Evolutionary conservation across 805 yeast species (phyloP), one percentile per base, ranked within the genome.

Genomic region (Kuraishia ogatae): DNA sequence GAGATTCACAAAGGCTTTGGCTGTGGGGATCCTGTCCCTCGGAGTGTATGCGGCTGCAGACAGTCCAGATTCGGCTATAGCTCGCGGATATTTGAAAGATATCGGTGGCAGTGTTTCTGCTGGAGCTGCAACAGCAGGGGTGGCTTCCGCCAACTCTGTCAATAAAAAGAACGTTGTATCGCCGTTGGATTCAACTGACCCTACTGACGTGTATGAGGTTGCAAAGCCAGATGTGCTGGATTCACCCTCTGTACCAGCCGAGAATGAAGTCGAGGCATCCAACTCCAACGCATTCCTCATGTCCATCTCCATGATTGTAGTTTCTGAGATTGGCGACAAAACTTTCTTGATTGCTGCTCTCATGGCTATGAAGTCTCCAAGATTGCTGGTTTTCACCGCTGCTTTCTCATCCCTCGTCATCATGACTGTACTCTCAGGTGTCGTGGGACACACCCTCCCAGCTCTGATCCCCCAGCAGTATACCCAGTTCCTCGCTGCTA

Each of bases 261-360:
- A 49, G 24, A 19, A 21, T 17, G 35, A 22, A 23, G 28, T 23
- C 20, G 35, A 49, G 29, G 51, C 20, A 8, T n/a, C 51, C 28
- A n/a, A 49, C 29, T 22, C 51, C 29, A 71, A 80, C 60, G 80
- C 96, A 2, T 86, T 94, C 61, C 62, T 88, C 57, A 82, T 93
- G 85, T 82, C 98, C 1, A 73, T 85, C 39, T 81, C 93, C 17
- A 94, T 94, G 99, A 94, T 94, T 65, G 73, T 89, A 35, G 88
- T 91, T n/a, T 88, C 96, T 28, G 99, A 94, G 70, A 86, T 94
- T 57, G 99, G 99, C 57, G 99, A 94, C 70, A 94, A 94, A 73
- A 94, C 99, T 0, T 94, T 94, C 67, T 78, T 94, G 60, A 90
- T 94, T 63, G 97, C 99, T 39, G 98, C 97, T 1, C 77, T 94